phyloP scores from a whole-genome alignment of 345 rosid genomes.

The Lumnitzera racemosa region DNA sequence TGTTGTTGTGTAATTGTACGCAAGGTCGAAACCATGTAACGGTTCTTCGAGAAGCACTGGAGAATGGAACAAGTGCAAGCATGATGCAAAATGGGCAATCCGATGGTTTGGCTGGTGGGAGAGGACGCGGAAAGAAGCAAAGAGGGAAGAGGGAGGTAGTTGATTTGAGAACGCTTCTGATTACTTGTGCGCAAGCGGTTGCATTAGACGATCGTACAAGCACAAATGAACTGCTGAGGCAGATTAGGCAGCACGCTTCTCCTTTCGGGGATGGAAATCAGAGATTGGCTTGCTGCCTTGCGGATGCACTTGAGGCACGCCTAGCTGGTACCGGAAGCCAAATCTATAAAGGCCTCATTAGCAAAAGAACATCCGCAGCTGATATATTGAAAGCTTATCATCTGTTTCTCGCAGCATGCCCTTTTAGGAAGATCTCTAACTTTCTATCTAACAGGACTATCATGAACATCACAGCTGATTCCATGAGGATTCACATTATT shows the following conservation, averaged over 20 bases:
- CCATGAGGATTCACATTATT: conserved; percentile 62
- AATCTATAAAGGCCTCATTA: conserved; percentile 50
- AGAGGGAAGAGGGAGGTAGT: conserved; percentile 57
- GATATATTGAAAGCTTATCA: conserved; percentile 74
- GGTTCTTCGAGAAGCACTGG: conserved; percentile 48
- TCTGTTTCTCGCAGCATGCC: conserved; percentile 63
- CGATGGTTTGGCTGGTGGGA: conserved; percentile 35
- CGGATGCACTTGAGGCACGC: conserved; percentile 79
- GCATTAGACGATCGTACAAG: conserved; percentile 60
- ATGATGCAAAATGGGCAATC: conserved; percentile 30
- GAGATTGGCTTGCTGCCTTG: conserved; percentile 80
- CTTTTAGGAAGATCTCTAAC: conserved; percentile 73
- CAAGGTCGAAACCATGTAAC: conserved; percentile 25
- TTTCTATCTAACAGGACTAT: conserved; percentile 52
- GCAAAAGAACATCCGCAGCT: conserved; percentile 64
- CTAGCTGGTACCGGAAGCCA: conserved; percentile 71
- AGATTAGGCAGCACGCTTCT: conserved; percentile 74
- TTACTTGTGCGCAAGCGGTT: conserved; percentile 82
- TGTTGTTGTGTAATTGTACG: conserved; percentile 42
- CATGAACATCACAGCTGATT: conserved; percentile 28
- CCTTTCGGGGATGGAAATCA: conserved; percentile 81
- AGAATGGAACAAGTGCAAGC: conserved; percentile 34
- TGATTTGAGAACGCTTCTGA: conserved; percentile 72
- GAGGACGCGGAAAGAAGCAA: conserved; percentile 40
- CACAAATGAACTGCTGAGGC: conserved; percentile 65